phyloP scores from a whole-genome alignment of 2,329 filamentous ascomycete species.

The Corniculantispora saksenae region DNA sequence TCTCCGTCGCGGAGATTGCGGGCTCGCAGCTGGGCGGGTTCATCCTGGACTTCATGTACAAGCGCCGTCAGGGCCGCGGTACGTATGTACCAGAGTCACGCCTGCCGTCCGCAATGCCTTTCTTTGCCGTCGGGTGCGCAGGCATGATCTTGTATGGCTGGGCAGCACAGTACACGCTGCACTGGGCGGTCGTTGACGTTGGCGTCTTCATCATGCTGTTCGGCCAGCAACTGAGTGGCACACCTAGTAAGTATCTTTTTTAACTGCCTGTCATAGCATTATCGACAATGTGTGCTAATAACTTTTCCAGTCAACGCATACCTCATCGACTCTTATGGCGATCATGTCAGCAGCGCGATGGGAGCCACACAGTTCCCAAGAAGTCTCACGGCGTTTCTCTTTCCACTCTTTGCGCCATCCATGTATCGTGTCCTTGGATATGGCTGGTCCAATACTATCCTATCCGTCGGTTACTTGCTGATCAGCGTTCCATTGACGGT shows the following conservation, averaged over 20 bases:
- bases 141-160: constrained; percentile 47
- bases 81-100: constrained; percentile 57
- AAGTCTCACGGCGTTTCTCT: constrained; percentile 48
- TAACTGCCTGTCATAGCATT: not conserved
- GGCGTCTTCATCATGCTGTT: constrained; percentile 36
- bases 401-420: constrained; percentile 50
- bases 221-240: constrained; percentile 33
- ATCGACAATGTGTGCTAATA: not conserved
- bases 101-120: constrained; percentile 37
- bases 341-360: constrained; percentile 48
- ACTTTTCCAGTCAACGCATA: constrained; percentile 33
- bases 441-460: constrained; percentile 40
- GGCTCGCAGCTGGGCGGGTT: constrained; percentile 50
- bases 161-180: constrained; percentile 37
- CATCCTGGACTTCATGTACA: constrained; percentile 43
- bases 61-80: constrained; percentile 16
- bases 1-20: constrained; percentile 62
- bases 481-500: constrained; percentile 38
- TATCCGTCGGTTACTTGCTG: constrained; percentile 41
- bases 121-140: constrained; percentile 43
- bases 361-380: constrained; percentile 47
- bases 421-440: constrained; percentile 40
- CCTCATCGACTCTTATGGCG: constrained; percentile 47
- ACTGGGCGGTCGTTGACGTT: constrained; percentile 42
- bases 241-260: constrained; percentile 25